phyloP scores from a whole-genome alignment of 1,284 basidiomycete species.

The Boletellus sp. region DNA sequence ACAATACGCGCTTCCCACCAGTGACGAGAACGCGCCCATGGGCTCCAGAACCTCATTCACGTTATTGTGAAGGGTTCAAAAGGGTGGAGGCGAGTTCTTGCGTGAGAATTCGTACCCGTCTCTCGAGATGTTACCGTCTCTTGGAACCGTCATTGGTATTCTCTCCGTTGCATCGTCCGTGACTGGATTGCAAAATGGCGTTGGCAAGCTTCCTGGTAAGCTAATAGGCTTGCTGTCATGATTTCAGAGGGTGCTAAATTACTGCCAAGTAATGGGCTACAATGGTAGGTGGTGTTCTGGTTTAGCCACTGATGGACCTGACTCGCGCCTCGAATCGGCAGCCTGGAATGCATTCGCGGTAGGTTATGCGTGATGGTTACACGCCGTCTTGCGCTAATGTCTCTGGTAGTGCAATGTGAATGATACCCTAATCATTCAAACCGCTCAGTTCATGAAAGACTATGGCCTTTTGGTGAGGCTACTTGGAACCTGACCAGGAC shows the following conservation, averaged over 20 bases:
- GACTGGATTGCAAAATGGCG: slow-evolving; percentile 28
- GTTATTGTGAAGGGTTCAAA: slow-evolving; percentile 8
- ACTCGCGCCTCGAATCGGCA: slow-evolving; percentile 2
- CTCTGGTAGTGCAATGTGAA: slow-evolving; percentile 30
- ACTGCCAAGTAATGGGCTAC: slow-evolving; percentile 28
- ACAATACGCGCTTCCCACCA: not conserved
- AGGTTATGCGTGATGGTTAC: slow-evolving; percentile 3
- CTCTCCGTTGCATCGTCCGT: slow-evolving; percentile 15
- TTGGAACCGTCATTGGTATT: slow-evolving; percentile 12
- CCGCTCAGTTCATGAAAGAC: slow-evolving; percentile 45
- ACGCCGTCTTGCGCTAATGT: not conserved
- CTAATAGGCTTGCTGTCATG: not conserved
- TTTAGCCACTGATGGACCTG: not conserved
- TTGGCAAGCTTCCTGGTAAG: slow-evolving; percentile 32
- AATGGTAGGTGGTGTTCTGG: slow-evolving; percentile 21
- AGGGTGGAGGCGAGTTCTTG: not conserved
- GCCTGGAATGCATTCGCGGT: slow-evolving; percentile 29
- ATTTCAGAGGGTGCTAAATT: slow-evolving; percentile 7
- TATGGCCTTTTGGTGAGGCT: slow-evolving; percentile 44
- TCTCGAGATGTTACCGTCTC: slow-evolving; percentile 14
- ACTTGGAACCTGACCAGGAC: not conserved
- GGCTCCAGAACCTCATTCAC: not conserved
- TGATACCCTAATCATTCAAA: slow-evolving; percentile 46
- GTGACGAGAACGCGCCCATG: slow-evolving; percentile 1
- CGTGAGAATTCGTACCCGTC: not conserved